Conservation (phyloP, 1,139 yeast species). For the Saccharomyces hybrid region DNA sequence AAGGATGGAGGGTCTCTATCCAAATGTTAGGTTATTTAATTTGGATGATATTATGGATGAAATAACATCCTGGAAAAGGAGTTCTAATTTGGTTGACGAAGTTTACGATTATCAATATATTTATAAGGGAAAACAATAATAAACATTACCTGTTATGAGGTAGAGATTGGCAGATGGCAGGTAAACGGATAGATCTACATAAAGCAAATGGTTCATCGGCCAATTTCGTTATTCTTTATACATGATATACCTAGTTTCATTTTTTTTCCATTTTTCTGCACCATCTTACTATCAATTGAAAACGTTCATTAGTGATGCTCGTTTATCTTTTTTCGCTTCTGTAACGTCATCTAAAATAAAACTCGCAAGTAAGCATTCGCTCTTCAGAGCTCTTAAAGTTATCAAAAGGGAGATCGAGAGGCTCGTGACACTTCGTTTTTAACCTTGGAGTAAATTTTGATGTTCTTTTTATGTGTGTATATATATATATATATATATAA, state of each 20-base stretch:
- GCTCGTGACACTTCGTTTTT: too few species aligned
- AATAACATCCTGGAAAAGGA: conserved; percentile 46
- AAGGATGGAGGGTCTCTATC: conserved; percentile 32
- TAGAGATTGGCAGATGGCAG: not conserved
- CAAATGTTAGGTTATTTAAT: conserved; percentile 42
- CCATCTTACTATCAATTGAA: not conserved
- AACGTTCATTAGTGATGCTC: too few species aligned
- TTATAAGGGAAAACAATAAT: conserved; percentile 4
- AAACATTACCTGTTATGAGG: not conserved
- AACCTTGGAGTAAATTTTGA: not conserved
- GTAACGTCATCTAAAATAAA: too few species aligned
- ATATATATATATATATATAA: not conserved
- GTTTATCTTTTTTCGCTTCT: too few species aligned
- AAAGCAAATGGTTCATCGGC: not conserved
- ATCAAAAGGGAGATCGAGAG: too few species aligned
- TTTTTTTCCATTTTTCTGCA: not conserved
- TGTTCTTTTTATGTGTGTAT: not conserved
- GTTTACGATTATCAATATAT: conserved; percentile 31
- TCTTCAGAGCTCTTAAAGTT: too few species aligned
- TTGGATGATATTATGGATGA: conserved; percentile 36
- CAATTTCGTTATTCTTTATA: not conserved
- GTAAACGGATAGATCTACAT: not conserved
- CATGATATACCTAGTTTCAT: not conserved
- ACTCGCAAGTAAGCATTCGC: too few species aligned
- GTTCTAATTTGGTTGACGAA: conserved; percentile 32